Conservation (phyloP, 2,329 filamentous ascomycete species). For the Curvularia sp. region DNA sequence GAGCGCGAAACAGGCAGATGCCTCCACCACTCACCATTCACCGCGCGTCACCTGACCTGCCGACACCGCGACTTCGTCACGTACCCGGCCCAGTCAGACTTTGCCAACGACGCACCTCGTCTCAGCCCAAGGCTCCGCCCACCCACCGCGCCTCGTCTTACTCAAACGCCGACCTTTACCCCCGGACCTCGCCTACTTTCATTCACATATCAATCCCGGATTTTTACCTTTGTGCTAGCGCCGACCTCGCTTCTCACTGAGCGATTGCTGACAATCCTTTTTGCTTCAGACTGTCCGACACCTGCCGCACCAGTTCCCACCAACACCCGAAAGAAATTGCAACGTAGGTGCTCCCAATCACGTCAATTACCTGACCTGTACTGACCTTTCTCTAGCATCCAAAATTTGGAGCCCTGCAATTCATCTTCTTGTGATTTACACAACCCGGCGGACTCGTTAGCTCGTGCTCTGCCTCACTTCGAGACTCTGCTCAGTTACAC, state of each 20-base stretch:
- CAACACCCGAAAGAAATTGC: conserved; percentile 26
- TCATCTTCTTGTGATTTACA: conserved; percentile 52
- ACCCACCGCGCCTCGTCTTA: background rate
- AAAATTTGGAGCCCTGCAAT: conserved; percentile 53
- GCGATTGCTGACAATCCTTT: conserved; percentile 21
- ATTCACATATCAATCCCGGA: background rate
- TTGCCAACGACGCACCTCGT: too few relatives aligned
- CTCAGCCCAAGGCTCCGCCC: too few relatives aligned
- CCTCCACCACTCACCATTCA: background rate
- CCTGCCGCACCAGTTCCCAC: conserved; percentile 24
- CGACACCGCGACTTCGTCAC: background rate
- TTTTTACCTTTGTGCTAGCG: background rate
- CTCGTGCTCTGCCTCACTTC: conserved; percentile 59
- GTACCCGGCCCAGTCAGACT: background rate
- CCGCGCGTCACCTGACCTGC: background rate
- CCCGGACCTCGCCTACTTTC: background rate
- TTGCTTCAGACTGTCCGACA: conserved; percentile 22
- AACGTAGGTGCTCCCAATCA: conserved; percentile 27
- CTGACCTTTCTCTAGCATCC: conserved; percentile 47
- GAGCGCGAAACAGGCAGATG: background rate
- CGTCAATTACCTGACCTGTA: conserved; percentile 11
- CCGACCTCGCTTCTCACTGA: background rate
- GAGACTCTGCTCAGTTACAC: conserved; percentile 46
- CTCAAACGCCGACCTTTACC: background rate
- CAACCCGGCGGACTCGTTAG: conserved; percentile 60